Evolutionary conservation across 2,329 filamentous ascomycete species (phyloP).

Genomic region (Sarocladiaceae sp.): DNA sequence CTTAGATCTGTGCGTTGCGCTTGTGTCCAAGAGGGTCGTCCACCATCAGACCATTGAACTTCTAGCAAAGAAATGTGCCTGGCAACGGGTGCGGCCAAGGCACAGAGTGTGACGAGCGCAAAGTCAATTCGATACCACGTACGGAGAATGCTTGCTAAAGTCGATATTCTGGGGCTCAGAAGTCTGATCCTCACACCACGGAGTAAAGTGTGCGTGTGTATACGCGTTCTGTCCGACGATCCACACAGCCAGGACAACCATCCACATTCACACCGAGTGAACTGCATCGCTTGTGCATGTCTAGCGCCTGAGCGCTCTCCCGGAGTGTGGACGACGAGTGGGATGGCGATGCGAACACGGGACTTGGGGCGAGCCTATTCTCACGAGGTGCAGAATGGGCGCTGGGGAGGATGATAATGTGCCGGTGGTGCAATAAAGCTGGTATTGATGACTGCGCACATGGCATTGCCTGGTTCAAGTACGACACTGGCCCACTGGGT

Average conservation of each 20-base stretch:
- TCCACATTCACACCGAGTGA: constrained; percentile 4
- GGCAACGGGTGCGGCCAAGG: neutral
- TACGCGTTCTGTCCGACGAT: neutral
- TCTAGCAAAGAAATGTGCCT: neutral
- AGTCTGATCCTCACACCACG: neutral
- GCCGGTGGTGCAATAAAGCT: too few species aligned
- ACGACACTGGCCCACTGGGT: too few species aligned
- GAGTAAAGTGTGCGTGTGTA: neutral
- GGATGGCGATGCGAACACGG: neutral
- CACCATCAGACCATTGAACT: neutral
- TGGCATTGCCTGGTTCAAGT: too few species aligned
- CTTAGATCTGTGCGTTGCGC: neutral
- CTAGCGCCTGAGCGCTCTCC: neutral
- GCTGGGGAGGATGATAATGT: too few species aligned
- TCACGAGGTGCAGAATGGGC: neutral
- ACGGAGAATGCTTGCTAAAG: neutral
- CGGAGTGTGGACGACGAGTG: neutral
- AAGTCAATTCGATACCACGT: neutral
- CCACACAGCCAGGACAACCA: constrained; percentile 3
- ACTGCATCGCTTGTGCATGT: neutral
- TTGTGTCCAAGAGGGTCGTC: neutral
- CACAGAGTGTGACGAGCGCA: neutral
- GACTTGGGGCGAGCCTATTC: neutral
- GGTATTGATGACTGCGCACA: too few species aligned
- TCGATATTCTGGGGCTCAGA: neutral